These are phyloP conservation scores for Desmodesmus armatus DNA, from an alignment of 139 green algal genomes.

Conservation along the genomic window DNA sequence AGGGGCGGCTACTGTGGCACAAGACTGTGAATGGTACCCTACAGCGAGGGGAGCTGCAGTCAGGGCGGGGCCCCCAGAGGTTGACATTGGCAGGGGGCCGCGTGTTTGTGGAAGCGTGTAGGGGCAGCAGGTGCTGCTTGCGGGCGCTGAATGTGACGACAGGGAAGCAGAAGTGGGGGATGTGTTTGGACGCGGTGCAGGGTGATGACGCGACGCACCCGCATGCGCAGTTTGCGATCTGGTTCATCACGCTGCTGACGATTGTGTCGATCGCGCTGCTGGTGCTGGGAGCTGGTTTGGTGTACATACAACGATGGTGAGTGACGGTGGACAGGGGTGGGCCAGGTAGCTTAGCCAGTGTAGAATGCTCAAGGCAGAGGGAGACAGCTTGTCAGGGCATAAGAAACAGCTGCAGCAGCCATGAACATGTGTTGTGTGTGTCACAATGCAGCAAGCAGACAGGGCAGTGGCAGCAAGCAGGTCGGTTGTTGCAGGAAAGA, in stretches of 20 bases:
- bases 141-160: constrained; percentile 33
- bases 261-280: constrained; percentile 28
- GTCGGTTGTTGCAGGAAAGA: too few relatives aligned
- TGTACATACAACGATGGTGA: constrained; percentile 41
- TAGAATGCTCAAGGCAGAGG: too few relatives aligned
- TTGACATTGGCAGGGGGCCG: background rate
- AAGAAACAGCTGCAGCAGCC: too few relatives aligned
- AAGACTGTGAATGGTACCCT: constrained; percentile 32
- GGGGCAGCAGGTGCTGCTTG: constrained; percentile 28
- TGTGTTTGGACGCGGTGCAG: constrained; percentile 28
- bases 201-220: constrained; percentile 41
- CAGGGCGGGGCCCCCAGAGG: background rate
- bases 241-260: constrained; percentile 41
- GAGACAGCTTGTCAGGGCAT: too few relatives aligned
- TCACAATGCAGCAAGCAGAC: too few relatives aligned
- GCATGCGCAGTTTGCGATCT: constrained; percentile 47
- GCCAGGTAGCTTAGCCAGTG: too few relatives aligned
- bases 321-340: too few relatives aligned
- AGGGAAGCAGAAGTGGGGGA: constrained; percentile 34
- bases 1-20: constrained; percentile 4
- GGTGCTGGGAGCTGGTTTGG: constrained; percentile 27
- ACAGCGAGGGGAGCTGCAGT: background rate
- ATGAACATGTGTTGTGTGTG: too few relatives aligned
- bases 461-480: too few relatives aligned
- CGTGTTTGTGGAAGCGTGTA: constrained; percentile 34